Evolutionary conservation across 352 stramenopile species (phyloP).

Genomic region (Globisporangium iwayamae): DNA sequence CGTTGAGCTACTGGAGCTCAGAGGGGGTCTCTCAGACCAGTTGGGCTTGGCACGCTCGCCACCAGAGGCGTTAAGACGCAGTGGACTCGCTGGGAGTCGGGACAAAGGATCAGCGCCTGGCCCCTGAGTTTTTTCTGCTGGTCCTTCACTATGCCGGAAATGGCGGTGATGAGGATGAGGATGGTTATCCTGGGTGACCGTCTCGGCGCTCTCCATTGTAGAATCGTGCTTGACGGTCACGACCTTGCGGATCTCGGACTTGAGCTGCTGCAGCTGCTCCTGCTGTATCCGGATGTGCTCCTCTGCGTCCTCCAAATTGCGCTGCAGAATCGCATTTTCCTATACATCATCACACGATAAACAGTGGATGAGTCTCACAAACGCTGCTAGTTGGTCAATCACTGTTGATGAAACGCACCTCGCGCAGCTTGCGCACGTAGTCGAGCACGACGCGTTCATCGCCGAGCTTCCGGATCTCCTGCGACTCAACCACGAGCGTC

Average conservation of each 20-base stretch:
- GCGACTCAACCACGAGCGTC: constrained; percentile 58
- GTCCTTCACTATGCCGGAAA: neutral
- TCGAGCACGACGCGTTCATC: constrained; percentile 79
- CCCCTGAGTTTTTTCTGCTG: neutral
- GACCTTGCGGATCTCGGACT: constrained; percentile 61
- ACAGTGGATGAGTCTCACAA: neutral
- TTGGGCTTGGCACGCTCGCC: constrained; percentile 12
- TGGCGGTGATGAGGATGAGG: neutral
- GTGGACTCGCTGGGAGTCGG: constrained; percentile 2
- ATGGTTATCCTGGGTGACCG: neutral
- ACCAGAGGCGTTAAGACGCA: constrained; percentile 2
- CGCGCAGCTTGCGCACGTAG: constrained; percentile 79
- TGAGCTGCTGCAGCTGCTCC: constrained; percentile 72
- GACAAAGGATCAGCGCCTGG: neutral
- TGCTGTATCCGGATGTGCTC: constrained; percentile 77
- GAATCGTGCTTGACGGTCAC: constrained; percentile 25
- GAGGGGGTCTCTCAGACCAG: constrained; percentile 26
- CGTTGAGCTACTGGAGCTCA: constrained; percentile 11
- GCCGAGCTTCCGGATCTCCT: constrained; percentile 76
- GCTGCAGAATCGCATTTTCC: constrained; percentile 64
- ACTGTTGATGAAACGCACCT: constrained; percentile 25
- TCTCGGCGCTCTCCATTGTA: neutral
- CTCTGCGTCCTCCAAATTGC: constrained; percentile 69
- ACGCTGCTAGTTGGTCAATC: neutral
- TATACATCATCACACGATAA: constrained; percentile 8